Percentiles rank a stretch among this genome's conserved stretches.
These are phyloP conservation scores for Entomortierella lignicola DNA, from an alignment of 192 early-diverging fungal genomes.

Conservation along the genomic window DNA sequence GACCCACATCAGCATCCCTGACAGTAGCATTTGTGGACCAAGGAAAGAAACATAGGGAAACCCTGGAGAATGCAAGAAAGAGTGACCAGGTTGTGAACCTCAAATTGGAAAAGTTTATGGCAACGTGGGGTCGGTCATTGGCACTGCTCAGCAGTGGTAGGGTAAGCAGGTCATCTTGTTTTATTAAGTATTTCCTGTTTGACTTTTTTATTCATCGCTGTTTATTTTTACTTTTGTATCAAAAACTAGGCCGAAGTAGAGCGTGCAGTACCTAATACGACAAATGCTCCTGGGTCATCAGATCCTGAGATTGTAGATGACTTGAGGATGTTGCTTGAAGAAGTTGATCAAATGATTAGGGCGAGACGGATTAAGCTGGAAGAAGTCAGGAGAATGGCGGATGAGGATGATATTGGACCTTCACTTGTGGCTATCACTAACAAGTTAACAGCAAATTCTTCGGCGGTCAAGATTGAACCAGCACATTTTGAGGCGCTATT, in stretches of 20 bases:
- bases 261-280: slow-evolving; percentile 70
- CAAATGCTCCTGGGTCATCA: slow-evolving; percentile 65
- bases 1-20: slow-evolving; percentile 61
- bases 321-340: slow-evolving; percentile 67
- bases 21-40: slow-evolving; percentile 68
- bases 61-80: slow-evolving; percentile 69
- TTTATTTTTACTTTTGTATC: slow-evolving; percentile 22
- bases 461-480: slow-evolving; percentile 76
- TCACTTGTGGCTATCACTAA: slow-evolving; percentile 73
- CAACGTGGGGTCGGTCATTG: slow-evolving; percentile 65
- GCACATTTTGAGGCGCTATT: slow-evolving; percentile 84
- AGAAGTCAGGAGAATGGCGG: slow-evolving; percentile 72
- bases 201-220: neutral
- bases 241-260: slow-evolving; percentile 65
- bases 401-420: slow-evolving; percentile 85
- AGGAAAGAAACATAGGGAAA: slow-evolving; percentile 64
- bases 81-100: slow-evolving; percentile 64
- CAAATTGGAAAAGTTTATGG: slow-evolving; percentile 64
- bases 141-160: slow-evolving; percentile 63
- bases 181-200: neutral
- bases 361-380: slow-evolving; percentile 71
- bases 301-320: slow-evolving; percentile 73
- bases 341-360: slow-evolving; percentile 67
- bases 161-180: slow-evolving; percentile 6
- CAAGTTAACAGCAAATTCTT: slow-evolving; percentile 68